Evolutionary conservation across 495 filamentous ascomycete genomes (phyloP).

Genomic region (Hypomontagnella submonticulosa): DNA sequence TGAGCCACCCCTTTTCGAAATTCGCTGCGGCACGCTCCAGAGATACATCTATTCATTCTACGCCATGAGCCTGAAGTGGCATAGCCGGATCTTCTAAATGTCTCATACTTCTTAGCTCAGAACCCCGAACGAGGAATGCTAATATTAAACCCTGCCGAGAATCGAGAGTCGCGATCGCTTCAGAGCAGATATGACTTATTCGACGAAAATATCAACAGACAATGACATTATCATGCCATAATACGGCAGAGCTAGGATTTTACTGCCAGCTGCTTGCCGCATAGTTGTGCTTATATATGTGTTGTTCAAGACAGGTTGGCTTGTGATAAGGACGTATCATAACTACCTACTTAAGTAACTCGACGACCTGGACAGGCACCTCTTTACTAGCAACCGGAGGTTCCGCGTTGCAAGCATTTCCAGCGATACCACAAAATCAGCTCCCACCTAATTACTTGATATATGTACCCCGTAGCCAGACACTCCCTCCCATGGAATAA

Average conservation of each 20-base stretch:
- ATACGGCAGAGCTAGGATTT: constrained; percentile 5
- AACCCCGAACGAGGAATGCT: constrained; percentile 7
- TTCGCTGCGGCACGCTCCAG: constrained; percentile 29
- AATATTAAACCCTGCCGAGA: constrained; percentile 3
- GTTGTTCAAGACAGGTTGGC: constrained; percentile 5
- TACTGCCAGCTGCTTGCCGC: not conserved
- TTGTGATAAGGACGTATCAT: too few relatives aligned
- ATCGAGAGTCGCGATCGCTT: constrained; percentile 26
- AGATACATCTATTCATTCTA: constrained; percentile 23
- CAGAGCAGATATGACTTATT: constrained; percentile 14
- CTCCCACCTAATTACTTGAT: too few relatives aligned
- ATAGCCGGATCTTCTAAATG: constrained; percentile 21
- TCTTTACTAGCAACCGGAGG: too few relatives aligned
- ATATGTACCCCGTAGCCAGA: too few relatives aligned
- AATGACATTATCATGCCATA: constrained; percentile 26
- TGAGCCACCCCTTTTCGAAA: constrained; percentile 43
- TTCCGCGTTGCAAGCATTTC: too few relatives aligned
- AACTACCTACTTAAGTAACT: too few relatives aligned
- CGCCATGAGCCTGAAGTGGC: constrained; percentile 18
- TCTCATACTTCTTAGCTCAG: constrained; percentile 17
- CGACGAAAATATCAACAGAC: constrained; percentile 28
- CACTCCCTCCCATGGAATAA: too few relatives aligned
- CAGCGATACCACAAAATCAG: too few relatives aligned
- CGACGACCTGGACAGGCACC: too few relatives aligned
- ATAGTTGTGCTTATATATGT: constrained; percentile 11